Base-by-base conservation (phyloP, 1,139 yeast genomes). In the Zygoascus sp. region DNA sequence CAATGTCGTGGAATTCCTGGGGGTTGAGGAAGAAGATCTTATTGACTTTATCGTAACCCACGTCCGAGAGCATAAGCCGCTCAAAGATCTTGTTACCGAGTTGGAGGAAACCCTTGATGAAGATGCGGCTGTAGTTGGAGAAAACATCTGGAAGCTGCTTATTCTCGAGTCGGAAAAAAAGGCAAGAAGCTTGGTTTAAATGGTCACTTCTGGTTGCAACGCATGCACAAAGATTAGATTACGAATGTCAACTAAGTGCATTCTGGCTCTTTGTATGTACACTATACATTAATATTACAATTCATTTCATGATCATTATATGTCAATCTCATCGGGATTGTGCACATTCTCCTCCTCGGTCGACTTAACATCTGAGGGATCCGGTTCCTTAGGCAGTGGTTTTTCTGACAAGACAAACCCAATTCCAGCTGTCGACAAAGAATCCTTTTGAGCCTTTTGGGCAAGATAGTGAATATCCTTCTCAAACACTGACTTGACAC, bases 271-370 rank as follows among this genome's bases (percentile, higher is more conserved):
- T n/a, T n/a, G n/a, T n/a, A n/a, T n/a, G n/a, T 21, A 30, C 16
- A 32, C 37, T 25, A 32, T 35, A 30, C 20, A 25, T 20, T 22
- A 37, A 28, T 17, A 16, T 32, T 11, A n/a, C 22, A 36, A 16
- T 8, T 21, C 16, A 21, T 41, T 16, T 21, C 19, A 40, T 40
- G 27, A 46, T 79, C 83, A 32, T 46, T 35, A 44, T 13, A 80
- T 59, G 32, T 82, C 88, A 40, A 85, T 82, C 42, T 79, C 82
- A 56, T 84, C 88, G 0, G 86, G 83, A 58, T 84, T 83, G 8
- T 40, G 51, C 1, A 42, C 54, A 10, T 19, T 35, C 15, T 19
- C 28, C n/a, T 6, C 28, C 7, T 25, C 28, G n/a, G n/a, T n/a
- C n/a, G n/a, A n/a, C n/a, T n/a, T n/a, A n/a, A n/a, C n/a, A n/a